phyloP scores from a whole-genome alignment of 1,284 basidiomycete species.

The Rhodotorula sp. region DNA sequence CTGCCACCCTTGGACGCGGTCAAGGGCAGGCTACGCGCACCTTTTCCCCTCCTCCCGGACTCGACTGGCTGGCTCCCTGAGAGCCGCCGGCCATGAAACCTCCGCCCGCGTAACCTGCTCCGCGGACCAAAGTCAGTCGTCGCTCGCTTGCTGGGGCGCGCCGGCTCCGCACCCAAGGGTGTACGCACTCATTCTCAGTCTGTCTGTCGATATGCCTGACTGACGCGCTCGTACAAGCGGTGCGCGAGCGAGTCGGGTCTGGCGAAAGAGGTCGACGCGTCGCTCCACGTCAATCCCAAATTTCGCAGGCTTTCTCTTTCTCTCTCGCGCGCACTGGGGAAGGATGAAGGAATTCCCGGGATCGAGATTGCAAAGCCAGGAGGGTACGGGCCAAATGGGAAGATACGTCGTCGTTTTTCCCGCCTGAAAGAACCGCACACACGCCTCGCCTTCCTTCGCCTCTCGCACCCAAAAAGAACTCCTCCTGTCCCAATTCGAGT shows the following conservation, averaged over 20 bases:
- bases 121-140: neutral
- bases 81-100: slow-evolving; percentile 16
- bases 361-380: too few relatives aligned
- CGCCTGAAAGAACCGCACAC: neutral
- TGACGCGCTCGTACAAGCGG: too few relatives aligned
- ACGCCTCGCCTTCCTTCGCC: too few relatives aligned
- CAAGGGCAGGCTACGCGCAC: neutral
- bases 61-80: slow-evolving; percentile 5
- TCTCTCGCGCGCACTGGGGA: too few relatives aligned
- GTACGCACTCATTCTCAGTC: slow-evolving; percentile 2
- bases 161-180: too few relatives aligned
- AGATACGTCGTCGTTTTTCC: too few relatives aligned
- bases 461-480: neutral
- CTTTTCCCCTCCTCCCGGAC: slow-evolving; percentile 17
- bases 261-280: neutral
- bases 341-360: too few relatives aligned
- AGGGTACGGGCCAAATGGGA: too few relatives aligned
- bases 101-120: slow-evolving; percentile 17
- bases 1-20: neutral
- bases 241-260: neutral
- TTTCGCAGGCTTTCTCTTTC: too few relatives aligned
- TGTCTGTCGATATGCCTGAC: neutral
- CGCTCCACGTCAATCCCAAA: neutral
- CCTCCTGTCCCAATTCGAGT: too few relatives aligned
- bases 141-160: too few relatives aligned